Percentiles rank a stretch among this genome's conserved stretches.
Evolutionary conservation across 2,329 filamentous ascomycete genomes (phyloP).

Genomic region (Biscogniauxia marginata): DNA sequence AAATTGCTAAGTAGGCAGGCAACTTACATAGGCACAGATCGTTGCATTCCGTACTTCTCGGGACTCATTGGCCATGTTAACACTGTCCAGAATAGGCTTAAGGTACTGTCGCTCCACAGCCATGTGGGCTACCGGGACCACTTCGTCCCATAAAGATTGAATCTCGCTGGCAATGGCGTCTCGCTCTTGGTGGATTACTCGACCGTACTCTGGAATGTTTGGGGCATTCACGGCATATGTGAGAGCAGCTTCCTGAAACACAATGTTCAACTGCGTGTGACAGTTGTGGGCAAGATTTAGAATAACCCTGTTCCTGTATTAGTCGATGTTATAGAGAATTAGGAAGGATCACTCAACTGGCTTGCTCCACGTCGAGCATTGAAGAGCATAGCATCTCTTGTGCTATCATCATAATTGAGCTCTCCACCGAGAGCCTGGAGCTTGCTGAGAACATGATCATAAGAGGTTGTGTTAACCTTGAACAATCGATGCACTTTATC

Average conservation of each 20-base stretch:
- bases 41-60: constrained; percentile 12
- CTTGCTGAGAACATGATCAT: constrained; percentile 25
- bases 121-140: constrained; percentile 36
- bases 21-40: constrained; percentile 22
- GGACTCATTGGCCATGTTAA: constrained; percentile 6
- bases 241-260: constrained; percentile 17
- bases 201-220: constrained; percentile 1
- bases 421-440: constrained; percentile 24
- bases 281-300: constrained; percentile 22
- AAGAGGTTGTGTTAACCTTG: constrained; percentile 12
- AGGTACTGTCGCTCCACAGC: constrained; percentile 32
- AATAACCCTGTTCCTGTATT: constrained; percentile 16
- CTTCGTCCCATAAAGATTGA: constrained; percentile 34
- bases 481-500: constrained; percentile 5
- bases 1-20: not conserved
- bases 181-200: constrained; percentile 21
- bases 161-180: constrained; percentile 29
- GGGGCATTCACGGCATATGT: constrained; percentile 9
- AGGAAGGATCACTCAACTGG: constrained; percentile 20
- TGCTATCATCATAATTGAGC: constrained; percentile 13
- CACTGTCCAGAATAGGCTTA: constrained; percentile 21
- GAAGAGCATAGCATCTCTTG: constrained; percentile 16
- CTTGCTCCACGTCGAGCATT: constrained; percentile 27
- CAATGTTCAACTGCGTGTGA: constrained; percentile 19
- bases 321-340: not conserved